A percentile compares a stretch with the other conserved stretches of the same genome.
These are phyloP conservation scores for Geoglossum glabrum DNA, from an alignment of 495 filamentous ascomycete genomes.

Conservation along the genomic window DNA sequence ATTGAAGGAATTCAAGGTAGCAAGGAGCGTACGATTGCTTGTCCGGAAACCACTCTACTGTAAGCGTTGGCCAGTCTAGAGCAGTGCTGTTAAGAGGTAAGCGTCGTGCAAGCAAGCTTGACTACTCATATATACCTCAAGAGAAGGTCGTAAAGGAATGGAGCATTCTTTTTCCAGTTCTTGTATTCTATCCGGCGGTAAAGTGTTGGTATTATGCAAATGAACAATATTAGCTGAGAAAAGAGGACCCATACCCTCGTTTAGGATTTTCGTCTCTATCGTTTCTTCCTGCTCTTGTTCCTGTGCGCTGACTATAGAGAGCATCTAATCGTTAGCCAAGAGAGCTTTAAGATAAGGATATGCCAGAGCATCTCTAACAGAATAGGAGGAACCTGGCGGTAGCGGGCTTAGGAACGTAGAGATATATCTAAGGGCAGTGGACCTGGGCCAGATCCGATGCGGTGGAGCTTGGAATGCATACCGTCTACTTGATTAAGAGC, in stretches of 20 bases:
- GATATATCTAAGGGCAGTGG: not conserved
- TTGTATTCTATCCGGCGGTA: conserved; percentile 96
- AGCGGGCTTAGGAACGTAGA: no score
- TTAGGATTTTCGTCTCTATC: conserved; percentile 69
- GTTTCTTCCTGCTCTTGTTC: conserved; percentile 44
- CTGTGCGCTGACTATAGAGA: conserved; percentile 21
- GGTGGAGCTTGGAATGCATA: not conserved
- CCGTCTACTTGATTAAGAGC: not conserved
- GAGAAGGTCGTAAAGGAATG: conserved; percentile 95
- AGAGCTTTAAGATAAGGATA: not conserved
- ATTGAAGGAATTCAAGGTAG: not conserved
- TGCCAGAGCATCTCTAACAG: not conserved
- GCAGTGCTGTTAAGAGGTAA: conserved; percentile 40
- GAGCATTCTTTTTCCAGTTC: conserved; percentile 99
- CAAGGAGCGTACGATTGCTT: conserved; percentile 46
- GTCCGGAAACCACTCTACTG: conserved; percentile 95
- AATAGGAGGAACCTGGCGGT: not conserved
- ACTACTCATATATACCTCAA: conserved; percentile 31
- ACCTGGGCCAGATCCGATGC: not conserved
- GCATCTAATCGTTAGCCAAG: not conserved
- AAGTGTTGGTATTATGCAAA: conserved; percentile 5
- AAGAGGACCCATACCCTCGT: conserved; percentile 48
- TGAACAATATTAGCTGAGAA: not conserved
- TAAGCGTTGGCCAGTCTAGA: conserved; percentile 93
- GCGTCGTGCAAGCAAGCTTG: not conserved